A percentile compares a stretch with the other conserved stretches of the same genome.
Conservation (phyloP, 306 rosid genomes). For the Bauhinia variegata region DNA sequence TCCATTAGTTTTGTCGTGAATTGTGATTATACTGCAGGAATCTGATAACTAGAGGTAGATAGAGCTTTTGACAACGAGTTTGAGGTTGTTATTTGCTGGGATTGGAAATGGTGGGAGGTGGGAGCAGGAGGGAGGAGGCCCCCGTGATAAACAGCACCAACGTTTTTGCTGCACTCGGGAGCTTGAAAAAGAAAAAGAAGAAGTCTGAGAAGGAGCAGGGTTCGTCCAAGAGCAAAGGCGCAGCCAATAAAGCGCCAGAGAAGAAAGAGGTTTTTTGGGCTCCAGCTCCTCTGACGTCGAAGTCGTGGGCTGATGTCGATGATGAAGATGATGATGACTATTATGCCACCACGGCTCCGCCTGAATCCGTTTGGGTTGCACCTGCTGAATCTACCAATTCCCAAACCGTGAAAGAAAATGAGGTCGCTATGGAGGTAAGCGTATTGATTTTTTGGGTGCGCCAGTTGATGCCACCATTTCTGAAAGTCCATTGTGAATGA, state of each 20-base stretch:
- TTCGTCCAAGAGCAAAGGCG: constrained; percentile 25
- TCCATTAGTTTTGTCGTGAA: neutral
- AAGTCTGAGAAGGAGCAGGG: constrained; percentile 43
- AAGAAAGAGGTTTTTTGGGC: constrained; percentile 64
- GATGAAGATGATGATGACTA: constrained; percentile 80
- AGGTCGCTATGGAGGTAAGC: constrained; percentile 43
- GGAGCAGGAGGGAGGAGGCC: constrained; percentile 58
- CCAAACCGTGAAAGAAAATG: constrained; percentile 27
- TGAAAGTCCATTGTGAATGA: neutral
- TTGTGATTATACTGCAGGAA: neutral
- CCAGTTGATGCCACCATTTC: too few relatives aligned
- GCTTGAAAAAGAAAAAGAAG: constrained; percentile 80
- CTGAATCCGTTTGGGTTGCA: constrained; percentile 51
- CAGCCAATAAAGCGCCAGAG: constrained; percentile 20
- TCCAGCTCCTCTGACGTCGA: constrained; percentile 59
- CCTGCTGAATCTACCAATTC: constrained; percentile 22
- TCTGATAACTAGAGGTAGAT: neutral
- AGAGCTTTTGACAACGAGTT: neutral
- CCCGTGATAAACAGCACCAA: constrained; percentile 58
- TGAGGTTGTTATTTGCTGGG: neutral
- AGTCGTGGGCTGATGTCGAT: constrained; percentile 78
- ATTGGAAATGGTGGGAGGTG: constrained; percentile 68
- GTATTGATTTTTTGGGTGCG: neutral
- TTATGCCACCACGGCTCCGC: constrained; percentile 68
- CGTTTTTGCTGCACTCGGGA: constrained; percentile 77